Percentiles rank a stretch among this genome's conserved stretches.
Conservation (phyloP, 352 stramenopile genomes). For the Blastocystis sp. region DNA sequence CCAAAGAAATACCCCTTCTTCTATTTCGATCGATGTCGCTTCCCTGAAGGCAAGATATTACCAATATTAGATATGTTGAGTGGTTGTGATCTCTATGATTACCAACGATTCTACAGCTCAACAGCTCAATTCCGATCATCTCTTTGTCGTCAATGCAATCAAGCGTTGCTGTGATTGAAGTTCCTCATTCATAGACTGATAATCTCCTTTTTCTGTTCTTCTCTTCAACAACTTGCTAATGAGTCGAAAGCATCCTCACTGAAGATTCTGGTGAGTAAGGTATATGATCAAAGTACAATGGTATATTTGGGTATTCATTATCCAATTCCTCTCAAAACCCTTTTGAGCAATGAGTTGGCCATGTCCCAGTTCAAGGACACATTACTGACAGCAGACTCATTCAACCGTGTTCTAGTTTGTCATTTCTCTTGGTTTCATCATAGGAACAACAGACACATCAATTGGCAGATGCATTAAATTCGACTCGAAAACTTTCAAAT, state of each 20-base stretch:
- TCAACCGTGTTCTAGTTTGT: background rate
- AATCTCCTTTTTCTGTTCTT: constrained; percentile 32
- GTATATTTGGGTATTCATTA: background rate
- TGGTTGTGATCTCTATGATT: constrained; percentile 10
- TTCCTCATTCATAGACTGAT: constrained; percentile 3
- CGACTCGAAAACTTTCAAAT: background rate
- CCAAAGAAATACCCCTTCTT: constrained; percentile 2
- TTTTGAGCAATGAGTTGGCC: background rate
- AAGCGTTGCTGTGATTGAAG: background rate
- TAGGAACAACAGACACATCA: background rate
- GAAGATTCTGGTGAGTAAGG: background rate
- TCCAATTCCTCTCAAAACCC: background rate
- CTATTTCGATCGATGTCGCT: constrained; percentile 29
- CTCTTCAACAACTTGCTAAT: background rate
- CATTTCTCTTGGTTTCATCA: background rate
- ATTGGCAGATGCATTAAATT: background rate
- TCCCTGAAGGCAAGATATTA: background rate
- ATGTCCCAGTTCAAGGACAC: background rate
- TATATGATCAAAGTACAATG: background rate
- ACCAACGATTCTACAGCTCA: background rate
- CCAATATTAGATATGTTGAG: constrained; percentile 14
- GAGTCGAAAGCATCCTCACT: background rate
- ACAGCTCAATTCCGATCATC: background rate
- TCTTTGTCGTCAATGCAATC: background rate
- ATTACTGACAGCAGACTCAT: background rate